Evolutionary conservation across 495 filamentous ascomycete species (phyloP).

Genomic region (Endocarpon pusillum): DNA sequence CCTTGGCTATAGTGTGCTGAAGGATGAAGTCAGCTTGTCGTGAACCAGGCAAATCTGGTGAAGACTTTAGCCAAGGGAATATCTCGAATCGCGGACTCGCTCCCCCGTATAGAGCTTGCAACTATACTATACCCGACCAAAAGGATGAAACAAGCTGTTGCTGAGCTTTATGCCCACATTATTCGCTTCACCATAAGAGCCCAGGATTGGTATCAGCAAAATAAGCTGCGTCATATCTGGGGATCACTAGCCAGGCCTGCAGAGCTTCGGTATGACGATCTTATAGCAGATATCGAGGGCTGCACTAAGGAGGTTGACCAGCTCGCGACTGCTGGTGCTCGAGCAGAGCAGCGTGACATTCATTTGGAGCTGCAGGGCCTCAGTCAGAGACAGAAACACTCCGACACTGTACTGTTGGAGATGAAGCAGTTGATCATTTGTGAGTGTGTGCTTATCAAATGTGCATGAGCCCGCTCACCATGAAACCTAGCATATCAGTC

Average conservation of each 20-base stretch:
- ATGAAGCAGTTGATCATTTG: too few species aligned
- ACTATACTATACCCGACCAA: constrained; percentile 18
- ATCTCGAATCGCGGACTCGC: constrained; percentile 14
- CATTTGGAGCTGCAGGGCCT: constrained; percentile 3
- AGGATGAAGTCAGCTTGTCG: too few species aligned
- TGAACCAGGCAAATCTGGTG: too few species aligned
- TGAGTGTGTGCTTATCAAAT: too few species aligned
- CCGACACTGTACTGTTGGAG: too few species aligned
- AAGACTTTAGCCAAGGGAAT: constrained; percentile 11
- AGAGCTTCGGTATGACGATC: constrained; percentile 12
- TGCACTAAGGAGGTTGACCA: constrained; percentile 5
- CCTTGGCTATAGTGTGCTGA: neutral
- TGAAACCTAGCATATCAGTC: too few species aligned
- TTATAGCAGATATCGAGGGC: constrained; percentile 11
- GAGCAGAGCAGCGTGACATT: constrained; percentile 7
- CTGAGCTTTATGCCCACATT: constrained; percentile 17
- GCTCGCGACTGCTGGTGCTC: neutral
- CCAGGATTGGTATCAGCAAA: constrained; percentile 17
- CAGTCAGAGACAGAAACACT: too few species aligned
- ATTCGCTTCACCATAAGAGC: constrained; percentile 16
- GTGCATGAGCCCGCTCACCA: too few species aligned
- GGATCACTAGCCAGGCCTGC: constrained; percentile 10
- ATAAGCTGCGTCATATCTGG: constrained; percentile 8
- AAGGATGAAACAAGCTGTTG: constrained; percentile 14
- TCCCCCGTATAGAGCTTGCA: constrained; percentile 17